phyloP scores from a whole-genome alignment of 495 filamentous ascomycete genomes.

The Evernia prunastri region DNA sequence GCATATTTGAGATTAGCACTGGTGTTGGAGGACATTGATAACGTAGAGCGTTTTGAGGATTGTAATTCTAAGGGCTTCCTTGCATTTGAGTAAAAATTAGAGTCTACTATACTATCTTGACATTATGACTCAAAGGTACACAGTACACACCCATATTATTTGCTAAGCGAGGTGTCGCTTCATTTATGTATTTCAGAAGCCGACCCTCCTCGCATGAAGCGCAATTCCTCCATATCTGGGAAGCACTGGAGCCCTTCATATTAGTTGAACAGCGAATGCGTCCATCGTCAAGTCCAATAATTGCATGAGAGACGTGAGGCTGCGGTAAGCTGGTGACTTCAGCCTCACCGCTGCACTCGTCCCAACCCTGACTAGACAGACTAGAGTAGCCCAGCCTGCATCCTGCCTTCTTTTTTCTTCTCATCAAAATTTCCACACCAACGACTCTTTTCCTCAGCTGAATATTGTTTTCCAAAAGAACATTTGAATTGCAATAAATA shows the following conservation, averaged over 20 bases:
- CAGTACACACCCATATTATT: no score
- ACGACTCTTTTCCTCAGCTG: background rate
- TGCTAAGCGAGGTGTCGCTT: no score
- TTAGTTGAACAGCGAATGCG: background rate
- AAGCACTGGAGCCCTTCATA: background rate
- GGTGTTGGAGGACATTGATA: constrained; percentile 7
- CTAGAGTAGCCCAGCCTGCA: background rate
- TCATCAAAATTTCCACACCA: background rate
- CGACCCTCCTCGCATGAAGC: background rate
- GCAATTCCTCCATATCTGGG: background rate
- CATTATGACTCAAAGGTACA: no score
- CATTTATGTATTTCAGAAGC: background rate
- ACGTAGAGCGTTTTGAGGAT: background rate
- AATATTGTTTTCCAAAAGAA: background rate
- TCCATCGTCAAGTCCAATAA: background rate
- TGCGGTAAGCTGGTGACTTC: background rate
- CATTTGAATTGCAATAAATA: background rate
- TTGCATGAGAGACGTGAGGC: background rate
- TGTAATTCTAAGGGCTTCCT: background rate
- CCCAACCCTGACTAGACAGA: background rate
- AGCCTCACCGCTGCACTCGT: constrained; percentile 2
- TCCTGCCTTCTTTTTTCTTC: background rate
- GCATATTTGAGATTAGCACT: background rate
- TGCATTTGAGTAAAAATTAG: background rate
- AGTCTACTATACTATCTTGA: no score